phyloP scores from a whole-genome alignment of 768 basidiomycete species.

The Russula dissimulans region DNA sequence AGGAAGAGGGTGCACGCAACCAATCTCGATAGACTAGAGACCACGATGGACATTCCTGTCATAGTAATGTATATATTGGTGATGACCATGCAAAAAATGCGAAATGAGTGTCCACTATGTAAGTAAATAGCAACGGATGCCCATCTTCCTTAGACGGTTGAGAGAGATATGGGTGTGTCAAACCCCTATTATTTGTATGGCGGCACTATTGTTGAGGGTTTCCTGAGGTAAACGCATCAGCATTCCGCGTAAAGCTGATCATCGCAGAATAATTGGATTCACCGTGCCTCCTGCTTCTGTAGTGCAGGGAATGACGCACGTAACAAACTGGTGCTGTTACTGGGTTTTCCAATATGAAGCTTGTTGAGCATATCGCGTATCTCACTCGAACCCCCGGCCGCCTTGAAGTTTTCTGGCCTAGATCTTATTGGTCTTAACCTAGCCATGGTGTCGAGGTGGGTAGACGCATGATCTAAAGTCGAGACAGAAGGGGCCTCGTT shows the following conservation, averaged over 20 bases:
- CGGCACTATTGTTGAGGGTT: conserved; percentile 22
- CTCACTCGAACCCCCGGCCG: conserved; percentile 50
- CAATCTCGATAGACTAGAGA: conserved; percentile 23
- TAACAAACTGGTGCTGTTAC: conserved; percentile 43
- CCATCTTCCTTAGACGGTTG: background rate
- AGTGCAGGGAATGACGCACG: conserved; percentile 63
- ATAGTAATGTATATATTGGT: background rate
- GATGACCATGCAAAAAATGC: background rate
- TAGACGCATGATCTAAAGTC: conserved; percentile 60
- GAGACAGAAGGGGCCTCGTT: conserved; percentile 62
- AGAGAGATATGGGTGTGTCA: background rate
- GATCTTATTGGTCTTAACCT: conserved; percentile 47
- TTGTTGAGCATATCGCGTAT: conserved; percentile 75
- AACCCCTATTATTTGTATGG: conserved; percentile 27
- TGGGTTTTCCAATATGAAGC: conserved; percentile 71
- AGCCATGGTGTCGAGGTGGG: conserved; percentile 31
- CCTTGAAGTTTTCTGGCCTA: conserved; percentile 39
- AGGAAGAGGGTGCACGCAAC: conserved; percentile 67
- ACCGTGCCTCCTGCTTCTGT: conserved; percentile 39
- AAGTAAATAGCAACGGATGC: background rate
- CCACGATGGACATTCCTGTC: background rate
- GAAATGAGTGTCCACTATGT: background rate
- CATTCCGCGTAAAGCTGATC: no score
- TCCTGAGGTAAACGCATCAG: background rate
- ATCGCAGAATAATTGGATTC: conserved; percentile 10